Evolutionary conservation across 2,329 filamentous ascomycete genomes (phyloP), one percentile per base, ranked within the genome.

Genomic region (Leptographium lundbergii): DNA sequence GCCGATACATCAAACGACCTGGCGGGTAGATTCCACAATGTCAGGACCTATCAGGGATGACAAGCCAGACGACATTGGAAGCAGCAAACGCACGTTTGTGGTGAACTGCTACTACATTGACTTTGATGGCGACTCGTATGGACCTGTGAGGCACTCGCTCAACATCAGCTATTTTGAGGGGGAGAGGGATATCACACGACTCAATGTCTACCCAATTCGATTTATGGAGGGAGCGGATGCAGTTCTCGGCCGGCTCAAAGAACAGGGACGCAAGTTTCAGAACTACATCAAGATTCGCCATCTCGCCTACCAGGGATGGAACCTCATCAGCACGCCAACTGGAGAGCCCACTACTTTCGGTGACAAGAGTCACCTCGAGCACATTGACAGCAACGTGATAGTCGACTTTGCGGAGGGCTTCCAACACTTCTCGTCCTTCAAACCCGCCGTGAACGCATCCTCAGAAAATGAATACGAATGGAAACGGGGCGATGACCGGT

Each of bases 221-320:
- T 75, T 70, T 62, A 67, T 67, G 50, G 54, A 47, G 4, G 6
- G 42, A 6, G n/a, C 34, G 4, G 36, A 55, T 22, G 22, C 10
- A 6, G 1, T 25, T 6, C 39, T 56, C 24, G 22, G 32, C 24
- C 6, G 19, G 17, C 39, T 56, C 14, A 9, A 13, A 7, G 39
- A 56, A 13, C 13, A 32, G 6, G 54, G 54, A 25, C 24, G 36
- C 36, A 45, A 59, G 24, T 62, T 62, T 0, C 64, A 65, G 11
- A 64, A 65, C 19, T 75, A 71, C 58, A 62, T 70, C 57, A 62
- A 68, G 29, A 67, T 14, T 17, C 51, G 69, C 2, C 73, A 76
- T 54, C 70, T 72, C 59, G 67, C 70, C 22, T 74, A 75, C 65
- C 72, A 71, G 24, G 73, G 70, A 0, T 75, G 73, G 74, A 75